Conservation (phyloP, 176 grass and related monocot species). For the Carex parvula region DNA sequence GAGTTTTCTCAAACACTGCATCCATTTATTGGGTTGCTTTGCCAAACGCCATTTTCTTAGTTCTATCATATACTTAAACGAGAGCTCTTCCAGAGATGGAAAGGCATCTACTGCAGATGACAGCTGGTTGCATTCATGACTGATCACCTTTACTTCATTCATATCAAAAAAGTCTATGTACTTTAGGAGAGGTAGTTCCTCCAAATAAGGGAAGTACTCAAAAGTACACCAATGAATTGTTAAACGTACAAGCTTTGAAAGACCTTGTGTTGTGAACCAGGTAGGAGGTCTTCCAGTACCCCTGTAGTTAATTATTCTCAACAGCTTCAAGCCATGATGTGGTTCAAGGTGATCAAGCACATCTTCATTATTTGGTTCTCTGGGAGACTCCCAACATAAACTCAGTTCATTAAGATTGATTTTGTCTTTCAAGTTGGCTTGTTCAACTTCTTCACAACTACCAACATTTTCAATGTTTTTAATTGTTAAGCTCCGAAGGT, state of each 20-base stretch:
- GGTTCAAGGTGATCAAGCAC: constrained; percentile 21
- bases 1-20: not conserved
- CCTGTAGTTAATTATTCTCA: not conserved
- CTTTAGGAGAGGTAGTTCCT: constrained; percentile 16
- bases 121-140: not conserved
- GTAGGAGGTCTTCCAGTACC: not conserved
- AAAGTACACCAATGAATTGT: not conserved
- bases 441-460: constrained; percentile 4
- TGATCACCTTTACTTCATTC: not conserved
- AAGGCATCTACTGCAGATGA: not conserved
- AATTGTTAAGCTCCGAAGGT: too few species aligned
- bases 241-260: not conserved
- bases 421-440: constrained; percentile 24
- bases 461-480: not conserved
- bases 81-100: constrained; percentile 3
- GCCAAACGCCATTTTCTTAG: not conserved
- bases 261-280: constrained; percentile 6
- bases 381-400: not conserved
- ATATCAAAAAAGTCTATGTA: not conserved
- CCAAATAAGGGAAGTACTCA: not conserved
- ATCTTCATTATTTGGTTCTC: too few species aligned
- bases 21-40: not conserved
- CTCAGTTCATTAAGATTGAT: not conserved
- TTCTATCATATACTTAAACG: not conserved
- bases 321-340: too few species aligned